Evolutionary conservation across 2,329 filamentous ascomycete species (phyloP), one percentile per base, ranked within the genome.

Genomic region (Aspergillus glaucus): DNA sequence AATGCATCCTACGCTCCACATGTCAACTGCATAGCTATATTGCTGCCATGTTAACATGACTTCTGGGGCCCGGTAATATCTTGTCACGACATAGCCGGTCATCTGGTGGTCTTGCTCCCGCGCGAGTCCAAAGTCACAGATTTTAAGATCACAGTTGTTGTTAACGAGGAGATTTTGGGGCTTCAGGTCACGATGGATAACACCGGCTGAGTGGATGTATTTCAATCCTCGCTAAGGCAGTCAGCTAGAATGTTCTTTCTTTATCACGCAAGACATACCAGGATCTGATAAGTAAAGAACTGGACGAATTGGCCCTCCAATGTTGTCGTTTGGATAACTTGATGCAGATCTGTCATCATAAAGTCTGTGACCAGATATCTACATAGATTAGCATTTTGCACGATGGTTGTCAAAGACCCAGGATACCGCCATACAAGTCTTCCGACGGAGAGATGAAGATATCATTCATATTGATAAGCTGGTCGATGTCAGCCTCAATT

Each of bases 21-120:
- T 95, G 69, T 98, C 93, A 50, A 98, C 93, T 75, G 97, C 93
- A 43, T 97, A 85, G 61, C 97, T 92, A 74, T 98, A 98, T 76
- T 98, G 97, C 78, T 98, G 93, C 93, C 93, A 98, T 56, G 93
- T 97, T 67, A 98, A 88, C 93, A 98, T 98, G 68, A 98, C 98
- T 73, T 98, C 93, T 15, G 93, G 93, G 7, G 93, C 93, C 64
- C 93, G 85, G 79, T 98, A 98, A 79, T 98, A 98, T 78, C 93
- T 81, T 53, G 93, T 98, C 43, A 93, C 97, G 53, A 98, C 93
- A 67, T 98, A 98, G 60, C 93, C 93, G 39, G 93, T 98, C 93
- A 98, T 98, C 74, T 98, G 93, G 32, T 93, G 93, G 66, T 98
- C 93, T 70, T 98, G 93, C 62, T 98, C 95, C 71, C 93, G 88